phyloP scores from a whole-genome alignment of 805 yeast genomes.

The Candida krabiensis region DNA sequence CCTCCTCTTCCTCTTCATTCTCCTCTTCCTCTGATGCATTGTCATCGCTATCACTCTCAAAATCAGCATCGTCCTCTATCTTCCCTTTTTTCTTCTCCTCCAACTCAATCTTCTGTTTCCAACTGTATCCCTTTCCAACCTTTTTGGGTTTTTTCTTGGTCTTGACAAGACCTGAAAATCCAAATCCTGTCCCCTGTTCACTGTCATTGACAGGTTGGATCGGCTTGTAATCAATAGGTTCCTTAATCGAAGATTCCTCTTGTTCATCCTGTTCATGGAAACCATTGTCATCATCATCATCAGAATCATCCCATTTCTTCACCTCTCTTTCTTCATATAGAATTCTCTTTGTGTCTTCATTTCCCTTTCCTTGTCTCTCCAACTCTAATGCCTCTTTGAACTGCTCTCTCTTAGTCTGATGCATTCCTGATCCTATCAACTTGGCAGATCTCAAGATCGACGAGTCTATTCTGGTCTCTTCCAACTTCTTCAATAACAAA shows the following conservation, averaged over 20 bases:
- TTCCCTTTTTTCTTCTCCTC: conserved; percentile 42
- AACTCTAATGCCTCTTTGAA: conserved; percentile 72
- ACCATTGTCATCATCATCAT: conserved; percentile 25
- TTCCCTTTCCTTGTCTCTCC: conserved; percentile 71
- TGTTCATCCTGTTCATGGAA: conserved; percentile 10
- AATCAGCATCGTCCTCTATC: conserved; percentile 63
- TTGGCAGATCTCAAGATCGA: conserved; percentile 69
- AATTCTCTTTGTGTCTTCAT: conserved; percentile 58
- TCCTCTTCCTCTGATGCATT: conserved; percentile 29
- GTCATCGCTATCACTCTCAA: conserved; percentile 36
- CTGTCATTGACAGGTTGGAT: conserved; percentile 50
- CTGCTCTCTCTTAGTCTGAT: conserved; percentile 62
- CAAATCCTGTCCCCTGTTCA: conserved; percentile 74
- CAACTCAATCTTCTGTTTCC: conserved; percentile 63
- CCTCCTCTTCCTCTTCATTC: conserved; percentile 26
- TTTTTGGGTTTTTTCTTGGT: conserved; percentile 44
- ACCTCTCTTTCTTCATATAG: conserved; percentile 69
- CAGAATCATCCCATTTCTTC: conserved; percentile 56
- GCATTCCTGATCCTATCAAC: conserved; percentile 67
- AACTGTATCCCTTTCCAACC: conserved; percentile 61
- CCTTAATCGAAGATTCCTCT: conserved; percentile 34
- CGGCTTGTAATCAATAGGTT: conserved; percentile 73
- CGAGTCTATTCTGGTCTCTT: conserved; percentile 69
- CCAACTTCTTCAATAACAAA: conserved; percentile 67
- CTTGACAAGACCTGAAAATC: conserved; percentile 53